phyloP scores from a whole-genome alignment of 192 early-diverging fungal species.

The Podila verticillata region DNA sequence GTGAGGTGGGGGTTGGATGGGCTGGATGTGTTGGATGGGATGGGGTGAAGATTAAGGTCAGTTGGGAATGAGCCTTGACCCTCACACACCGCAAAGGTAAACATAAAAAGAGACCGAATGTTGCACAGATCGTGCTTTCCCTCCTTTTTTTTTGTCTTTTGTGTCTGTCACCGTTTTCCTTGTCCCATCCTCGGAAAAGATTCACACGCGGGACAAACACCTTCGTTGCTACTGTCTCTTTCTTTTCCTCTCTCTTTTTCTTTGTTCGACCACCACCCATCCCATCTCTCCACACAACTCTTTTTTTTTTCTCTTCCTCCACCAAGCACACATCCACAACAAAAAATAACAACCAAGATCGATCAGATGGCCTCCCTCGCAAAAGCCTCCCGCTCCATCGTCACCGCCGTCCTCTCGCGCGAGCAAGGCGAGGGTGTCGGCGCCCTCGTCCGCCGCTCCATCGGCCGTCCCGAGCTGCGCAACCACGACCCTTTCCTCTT shows the following conservation, averaged over 20 bases:
- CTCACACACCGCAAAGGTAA: too few relatives aligned
- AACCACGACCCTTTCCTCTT: conserved; percentile 48
- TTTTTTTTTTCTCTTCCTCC: neutral
- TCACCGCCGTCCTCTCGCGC: neutral
- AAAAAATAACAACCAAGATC: neutral
- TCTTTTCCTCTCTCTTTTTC: neutral
- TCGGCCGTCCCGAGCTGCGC: conserved; percentile 62
- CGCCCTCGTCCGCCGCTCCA: conserved; percentile 78
- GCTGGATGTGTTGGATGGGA: too few relatives aligned
- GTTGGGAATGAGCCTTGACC: too few relatives aligned
- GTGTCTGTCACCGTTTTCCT: too few relatives aligned
- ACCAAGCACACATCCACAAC: neutral
- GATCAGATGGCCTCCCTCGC: neutral
- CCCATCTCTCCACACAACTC: too few relatives aligned
- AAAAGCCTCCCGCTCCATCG: conserved; percentile 2
- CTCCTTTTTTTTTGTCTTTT: too few relatives aligned
- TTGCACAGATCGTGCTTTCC: too few relatives aligned
- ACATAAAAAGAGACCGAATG: too few relatives aligned
- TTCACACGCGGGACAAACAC: neutral
- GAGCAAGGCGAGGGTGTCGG: conserved; percentile 80
- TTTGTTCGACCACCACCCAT: neutral
- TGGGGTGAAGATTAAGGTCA: too few relatives aligned
- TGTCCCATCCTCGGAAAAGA: neutral
- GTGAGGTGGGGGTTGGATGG: too few relatives aligned
- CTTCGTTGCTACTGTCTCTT: neutral